Base-by-base conservation (phyloP, 345 rosid genomes). In the Hibiscus tridactylites region DNA sequence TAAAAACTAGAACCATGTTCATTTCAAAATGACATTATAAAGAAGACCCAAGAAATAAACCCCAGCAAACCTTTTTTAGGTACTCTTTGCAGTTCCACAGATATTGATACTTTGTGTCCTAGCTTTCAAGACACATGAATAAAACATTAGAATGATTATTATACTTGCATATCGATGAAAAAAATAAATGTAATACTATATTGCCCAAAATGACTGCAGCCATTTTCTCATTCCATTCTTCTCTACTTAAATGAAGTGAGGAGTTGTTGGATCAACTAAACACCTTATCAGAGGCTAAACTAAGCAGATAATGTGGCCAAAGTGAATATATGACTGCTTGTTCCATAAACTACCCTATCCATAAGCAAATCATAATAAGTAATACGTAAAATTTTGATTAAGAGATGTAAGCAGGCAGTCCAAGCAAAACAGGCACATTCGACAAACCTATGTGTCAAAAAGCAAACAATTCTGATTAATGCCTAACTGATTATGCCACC, bases 61-160 rank as follows among this genome's bases (percentile, higher is more conserved):
- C 65, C 61, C 52, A 70, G 77, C 94, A 54, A 68, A 94, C 98
- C 95, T 81, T 71, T 58, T 82, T 76, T 65, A 94, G 78, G 83
- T 91, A 89, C 74, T 88, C 93, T 76, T 81, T 91, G 89, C 97
- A 90, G 81, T 90, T 91, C 97, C 97, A 94, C 11, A 94, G 83
- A 81, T 85, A 94, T 72, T 84, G 88, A 86, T 88, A 94, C 80
- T 91, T 91, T 28, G 75, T 82, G 83, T 94, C 98, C 97, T 94
- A 85, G 88, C 93, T 85, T 94, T 79, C 85, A 77, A 72, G 85
- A 82, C 15, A 82, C 15, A 75, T 29, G 66, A 33, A 77, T 83
- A 58, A 50, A 67, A 44, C 47, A 82, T 86, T 78, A 86, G 79
- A 66, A 58, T 50, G 15, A 71, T 71, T 46, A 73, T 71, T 63